Conservation (phyloP, 257 asterid species). For the Salvia rosmarinus region DNA sequence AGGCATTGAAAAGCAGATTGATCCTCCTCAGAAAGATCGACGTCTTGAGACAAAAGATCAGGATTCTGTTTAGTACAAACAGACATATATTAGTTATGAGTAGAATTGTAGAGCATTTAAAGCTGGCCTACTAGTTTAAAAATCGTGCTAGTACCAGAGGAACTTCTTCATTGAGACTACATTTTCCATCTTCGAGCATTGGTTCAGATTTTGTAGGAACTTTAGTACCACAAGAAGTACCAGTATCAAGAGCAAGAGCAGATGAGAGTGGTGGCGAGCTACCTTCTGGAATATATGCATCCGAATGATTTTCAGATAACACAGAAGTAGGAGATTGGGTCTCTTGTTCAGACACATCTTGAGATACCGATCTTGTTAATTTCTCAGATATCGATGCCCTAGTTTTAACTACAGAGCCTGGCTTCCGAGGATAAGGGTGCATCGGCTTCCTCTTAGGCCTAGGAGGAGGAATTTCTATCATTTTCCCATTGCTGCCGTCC, state of each 20-base stretch:
- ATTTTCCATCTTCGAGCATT: conserved; percentile 39
- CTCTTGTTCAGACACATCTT: conserved; percentile 42
- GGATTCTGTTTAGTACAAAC: conserved; percentile 47
- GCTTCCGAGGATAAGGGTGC: conserved; percentile 94
- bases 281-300: conserved; percentile 47
- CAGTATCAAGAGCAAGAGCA: conserved; percentile 34
- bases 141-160: conserved; percentile 47
- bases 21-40: conserved; percentile 44
- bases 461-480: conserved; percentile 93
- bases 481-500: conserved; percentile 49
- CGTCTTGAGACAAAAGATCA: conserved; percentile 46
- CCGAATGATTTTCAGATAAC: conserved; percentile 62
- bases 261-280: conserved; percentile 55
- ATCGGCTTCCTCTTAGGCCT: conserved; percentile 92
- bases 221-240: conserved; percentile 34
- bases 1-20: conserved; percentile 52
- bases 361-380: conserved; percentile 38
- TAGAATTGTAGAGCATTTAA: background rate
- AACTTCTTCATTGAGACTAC: conserved; percentile 46
- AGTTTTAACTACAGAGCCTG: conserved; percentile 39
- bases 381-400: conserved; percentile 41
- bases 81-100: conserved; percentile 11
- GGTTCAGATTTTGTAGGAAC: conserved; percentile 37
- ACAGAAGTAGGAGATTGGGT: conserved; percentile 81
- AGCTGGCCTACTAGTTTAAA: background rate